Base-by-base conservation (phyloP, 2,329 filamentous ascomycete genomes). In the Seiridium unicorne region DNA sequence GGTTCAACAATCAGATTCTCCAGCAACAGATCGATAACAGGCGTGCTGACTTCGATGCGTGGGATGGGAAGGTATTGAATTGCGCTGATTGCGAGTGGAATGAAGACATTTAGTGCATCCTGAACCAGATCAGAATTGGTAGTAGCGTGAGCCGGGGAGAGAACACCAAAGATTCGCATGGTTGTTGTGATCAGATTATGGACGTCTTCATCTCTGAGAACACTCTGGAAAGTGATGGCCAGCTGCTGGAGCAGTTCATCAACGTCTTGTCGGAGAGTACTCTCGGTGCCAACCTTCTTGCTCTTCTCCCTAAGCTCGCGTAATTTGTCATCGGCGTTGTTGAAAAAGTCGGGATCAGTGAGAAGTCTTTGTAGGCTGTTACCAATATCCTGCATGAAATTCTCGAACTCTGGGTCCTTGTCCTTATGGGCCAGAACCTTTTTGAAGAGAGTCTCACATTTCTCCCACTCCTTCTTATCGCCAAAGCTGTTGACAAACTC, bases 1-100 rank as follows among this genome's bases (percentile, higher is more conserved):
- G 94, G 94, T 70, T 97, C 92, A 38, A 98, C 82, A 61, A 98
- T 90, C 38, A 98, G 80, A 64, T 96, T 97, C 71, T 98, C 94
- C 2, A 98, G 78, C 1, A 98, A 79, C 4, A 98, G 83, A 67
- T 97, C 93, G 58, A 96, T 81, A 40, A 91, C 87, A 0, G 93
- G 93, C 3, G 89, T 90, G 0, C 91, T 90, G 4, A 97, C 81
- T 73, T 97, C 94, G n/a, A 97, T 76, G 4, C 94, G 89, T 0
- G 93, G 93, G 57, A 98, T 95, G 0, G 94, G 94, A 3, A 98
- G 79, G 74, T 92, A 93, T 72, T 97, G 93, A 38, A 98, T 82
- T 2, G 86, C 85, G 65, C 91, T 83, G 60, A 97, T 84, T 3
- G 93, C 69, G 10, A 92, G 77, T 0, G 94, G 94, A 4, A 95